Conservation (phyloP, 305 asterid genomes). For the Fraxinus floribunda region DNA sequence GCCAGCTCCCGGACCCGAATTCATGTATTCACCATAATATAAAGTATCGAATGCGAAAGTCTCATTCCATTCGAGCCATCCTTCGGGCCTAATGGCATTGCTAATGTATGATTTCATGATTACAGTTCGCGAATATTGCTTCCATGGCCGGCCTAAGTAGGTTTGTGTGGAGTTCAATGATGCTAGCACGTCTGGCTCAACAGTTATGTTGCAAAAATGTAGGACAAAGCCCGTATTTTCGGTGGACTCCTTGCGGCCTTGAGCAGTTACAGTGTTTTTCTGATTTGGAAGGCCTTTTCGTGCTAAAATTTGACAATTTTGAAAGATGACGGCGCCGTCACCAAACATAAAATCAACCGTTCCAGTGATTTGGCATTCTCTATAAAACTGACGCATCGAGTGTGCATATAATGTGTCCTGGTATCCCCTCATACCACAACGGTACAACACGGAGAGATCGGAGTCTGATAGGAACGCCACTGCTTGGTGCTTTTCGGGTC, state of each 20-base stretch:
- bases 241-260: conserved; percentile 48
- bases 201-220: conserved; percentile 72
- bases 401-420: conserved; percentile 88
- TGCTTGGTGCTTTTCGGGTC: conserved; percentile 81
- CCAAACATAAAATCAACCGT: conserved; percentile 87
- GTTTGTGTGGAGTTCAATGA: conserved; percentile 51
- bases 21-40: conserved; percentile 67
- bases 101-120: conserved; percentile 70
- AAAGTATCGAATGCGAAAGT: conserved; percentile 51
- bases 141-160: conserved; percentile 85
- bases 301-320: conserved; percentile 59
- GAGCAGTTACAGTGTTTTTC: conserved; percentile 82
- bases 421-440: conserved; percentile 62
- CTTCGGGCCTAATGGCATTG: conserved; percentile 55
- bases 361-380: conserved; percentile 66
- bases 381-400: conserved; percentile 73
- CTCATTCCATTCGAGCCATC: conserved; percentile 86
- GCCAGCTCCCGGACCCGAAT: conserved; percentile 68
- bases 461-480: conserved; percentile 84
- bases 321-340: conserved; percentile 63
- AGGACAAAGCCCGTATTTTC: conserved; percentile 65
- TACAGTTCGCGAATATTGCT: conserved; percentile 63
- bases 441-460: conserved; percentile 62
- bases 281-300: conserved; percentile 65
- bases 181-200: conserved; percentile 39